These are phyloP conservation scores for Dactylellina drechsleri DNA, from an alignment of 2,329 filamentous ascomycete species.

Conservation along the genomic window DNA sequence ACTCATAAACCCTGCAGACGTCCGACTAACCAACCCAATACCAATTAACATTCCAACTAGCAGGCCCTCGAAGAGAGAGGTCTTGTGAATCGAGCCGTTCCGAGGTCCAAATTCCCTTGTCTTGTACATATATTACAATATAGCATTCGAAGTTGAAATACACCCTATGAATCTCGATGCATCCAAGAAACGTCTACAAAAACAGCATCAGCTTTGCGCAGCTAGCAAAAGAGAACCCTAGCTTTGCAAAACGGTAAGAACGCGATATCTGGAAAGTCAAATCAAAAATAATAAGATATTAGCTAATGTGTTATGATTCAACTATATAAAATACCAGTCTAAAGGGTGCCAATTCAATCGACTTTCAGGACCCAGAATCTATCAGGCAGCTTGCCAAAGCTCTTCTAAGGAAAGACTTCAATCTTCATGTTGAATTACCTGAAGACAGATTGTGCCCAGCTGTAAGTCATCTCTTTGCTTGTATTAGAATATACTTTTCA, in stretches of 20 bases:
- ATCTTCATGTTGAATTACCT: constrained; percentile 75
- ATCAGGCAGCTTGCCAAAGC: constrained; percentile 80
- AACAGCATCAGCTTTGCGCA: constrained; percentile 71
- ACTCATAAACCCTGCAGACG: neutral
- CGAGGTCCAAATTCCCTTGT: no score
- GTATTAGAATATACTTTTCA: neutral
- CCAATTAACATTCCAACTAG: neutral
- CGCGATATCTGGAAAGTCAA: no score
- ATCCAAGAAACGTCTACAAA: constrained; percentile 66
- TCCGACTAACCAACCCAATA: neutral
- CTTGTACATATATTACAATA: no score
- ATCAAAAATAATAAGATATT: no score
- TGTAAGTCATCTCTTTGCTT: constrained; percentile 64
- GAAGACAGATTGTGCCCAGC: constrained; percentile 85
- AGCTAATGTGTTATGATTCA: no score
- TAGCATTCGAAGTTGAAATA: no score
- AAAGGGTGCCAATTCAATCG: constrained; percentile 70
- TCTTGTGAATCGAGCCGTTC: no score
- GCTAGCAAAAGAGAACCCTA: constrained; percentile 69
- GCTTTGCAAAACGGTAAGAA: constrained; percentile 67
- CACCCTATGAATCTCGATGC: constrained; percentile 45
- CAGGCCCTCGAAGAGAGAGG: no score
- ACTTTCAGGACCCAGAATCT: constrained; percentile 81
- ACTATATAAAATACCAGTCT: constrained; percentile 61
- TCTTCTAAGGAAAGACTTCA: constrained; percentile 79